Evolutionary conservation across 2,329 filamentous ascomycete genomes (phyloP).

Genomic region (Bipolaris bicolor): DNA sequence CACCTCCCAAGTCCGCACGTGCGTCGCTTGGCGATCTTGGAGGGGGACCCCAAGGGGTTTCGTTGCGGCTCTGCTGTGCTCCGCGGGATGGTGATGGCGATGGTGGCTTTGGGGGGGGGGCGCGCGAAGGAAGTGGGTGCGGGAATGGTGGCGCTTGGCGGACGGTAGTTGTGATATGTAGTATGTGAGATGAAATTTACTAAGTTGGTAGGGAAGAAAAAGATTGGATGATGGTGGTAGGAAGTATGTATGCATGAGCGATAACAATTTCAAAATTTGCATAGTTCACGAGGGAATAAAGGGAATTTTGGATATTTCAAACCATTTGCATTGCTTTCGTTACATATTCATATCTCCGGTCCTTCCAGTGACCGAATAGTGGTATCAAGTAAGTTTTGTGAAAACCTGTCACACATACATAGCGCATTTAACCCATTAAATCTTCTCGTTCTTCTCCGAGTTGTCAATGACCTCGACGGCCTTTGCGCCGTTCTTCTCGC

Average conservation of each 20-base stretch:
- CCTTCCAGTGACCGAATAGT: background rate
- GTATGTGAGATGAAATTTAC: too few species aligned
- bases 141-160: background rate
- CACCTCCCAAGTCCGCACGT: too few species aligned
- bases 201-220: too few species aligned
- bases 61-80: too few species aligned
- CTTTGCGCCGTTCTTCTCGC: conserved; percentile 35
- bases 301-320: too few species aligned
- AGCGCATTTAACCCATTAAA: background rate
- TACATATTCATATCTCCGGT: background rate
- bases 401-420: background rate
- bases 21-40: background rate
- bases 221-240: too few species aligned
- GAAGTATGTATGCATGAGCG: too few species aligned
- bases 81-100: too few species aligned
- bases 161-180: background rate
- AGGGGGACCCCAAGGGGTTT: background rate
- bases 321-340: background rate
- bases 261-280: too few species aligned
- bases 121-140: too few species aligned
- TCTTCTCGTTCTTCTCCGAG: conserved; percentile 13
- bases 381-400: background rate
- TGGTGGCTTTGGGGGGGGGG: too few species aligned
- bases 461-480: conserved; percentile 29
- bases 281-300: too few species aligned